Evolutionary conservation across 805 yeast species (phyloP).

Genomic region (Saccharomycodes ludwigii): DNA sequence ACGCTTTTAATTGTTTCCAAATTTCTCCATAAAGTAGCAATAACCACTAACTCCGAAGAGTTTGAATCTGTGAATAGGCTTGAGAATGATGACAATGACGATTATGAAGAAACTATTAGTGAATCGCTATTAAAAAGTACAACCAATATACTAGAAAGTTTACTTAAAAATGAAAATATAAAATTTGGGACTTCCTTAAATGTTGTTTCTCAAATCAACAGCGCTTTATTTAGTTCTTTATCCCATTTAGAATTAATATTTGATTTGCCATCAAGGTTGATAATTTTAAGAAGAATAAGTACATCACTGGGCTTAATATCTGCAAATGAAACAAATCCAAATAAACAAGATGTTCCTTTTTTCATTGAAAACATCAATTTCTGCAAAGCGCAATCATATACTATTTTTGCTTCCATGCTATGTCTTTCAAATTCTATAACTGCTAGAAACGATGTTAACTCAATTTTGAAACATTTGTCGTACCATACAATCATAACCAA

Average conservation of each 20-base stretch:
- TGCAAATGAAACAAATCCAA: constrained; percentile 13
- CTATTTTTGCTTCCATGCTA: constrained; percentile 15
- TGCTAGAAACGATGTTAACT: constrained; percentile 13
- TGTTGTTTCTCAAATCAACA: no score
- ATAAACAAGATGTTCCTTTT: constrained; percentile 11
- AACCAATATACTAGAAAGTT: constrained; percentile 9
- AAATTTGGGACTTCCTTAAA: no score
- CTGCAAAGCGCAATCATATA: constrained; percentile 13
- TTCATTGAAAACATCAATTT: constrained; percentile 9
- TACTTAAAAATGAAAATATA: constrained; percentile 11
- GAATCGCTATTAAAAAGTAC: no score
- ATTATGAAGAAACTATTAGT: no score
- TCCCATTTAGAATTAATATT: constrained; percentile 2
- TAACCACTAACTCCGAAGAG: no score
- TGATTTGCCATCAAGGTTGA: constrained; percentile 12
- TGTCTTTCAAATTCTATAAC: constrained; percentile 18
- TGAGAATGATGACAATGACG: no score
- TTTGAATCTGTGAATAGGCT: no score
- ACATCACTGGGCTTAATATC: constrained; percentile 19
- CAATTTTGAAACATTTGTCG: constrained; percentile 8
- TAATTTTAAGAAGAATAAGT: constrained; percentile 20
- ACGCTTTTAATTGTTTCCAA: no score
- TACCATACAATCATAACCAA: constrained; percentile 9
- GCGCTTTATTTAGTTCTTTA: neutral
- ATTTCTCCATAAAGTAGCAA: no score